phyloP scores from a whole-genome alignment of 257 asterid genomes.

The Petunia axillaris region DNA sequence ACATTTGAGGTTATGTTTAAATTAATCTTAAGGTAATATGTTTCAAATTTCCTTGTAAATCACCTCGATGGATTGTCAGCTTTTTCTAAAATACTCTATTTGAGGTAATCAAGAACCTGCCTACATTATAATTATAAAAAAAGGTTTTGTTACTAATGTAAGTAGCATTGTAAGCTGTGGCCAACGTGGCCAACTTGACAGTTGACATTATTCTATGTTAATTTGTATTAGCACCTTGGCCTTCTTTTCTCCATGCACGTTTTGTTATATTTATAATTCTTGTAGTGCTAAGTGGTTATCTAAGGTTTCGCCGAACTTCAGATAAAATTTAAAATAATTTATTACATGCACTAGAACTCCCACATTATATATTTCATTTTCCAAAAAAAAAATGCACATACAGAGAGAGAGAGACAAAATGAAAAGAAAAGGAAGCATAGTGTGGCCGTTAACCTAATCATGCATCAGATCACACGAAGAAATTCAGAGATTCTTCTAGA shows the following conservation, averaged over 20 bases:
- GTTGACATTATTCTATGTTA: background rate
- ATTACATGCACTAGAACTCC: too few species aligned
- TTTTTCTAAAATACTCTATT: background rate
- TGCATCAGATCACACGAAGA: background rate
- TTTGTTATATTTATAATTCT: background rate
- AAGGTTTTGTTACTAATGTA: background rate
- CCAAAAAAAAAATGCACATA: too few species aligned
- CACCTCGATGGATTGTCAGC: background rate
- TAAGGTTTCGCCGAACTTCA: background rate
- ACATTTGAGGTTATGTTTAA: background rate
- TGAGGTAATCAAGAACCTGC: background rate
- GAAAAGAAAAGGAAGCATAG: background rate
- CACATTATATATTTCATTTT: background rate
- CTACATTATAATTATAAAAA: background rate
- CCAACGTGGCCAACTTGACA: background rate
- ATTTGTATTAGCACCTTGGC: background rate
- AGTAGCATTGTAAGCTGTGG: background rate
- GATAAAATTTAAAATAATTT: background rate
- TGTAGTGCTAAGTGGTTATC: slow-evolving; percentile 1
- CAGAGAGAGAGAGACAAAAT: background rate
- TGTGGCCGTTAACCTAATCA: background rate
- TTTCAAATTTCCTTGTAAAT: background rate
- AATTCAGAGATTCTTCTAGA: background rate
- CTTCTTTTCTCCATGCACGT: background rate
- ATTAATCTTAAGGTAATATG: background rate